Evolutionary conservation across 1,284 basidiomycete genomes (phyloP).

Genomic region (Ustilago curta): DNA sequence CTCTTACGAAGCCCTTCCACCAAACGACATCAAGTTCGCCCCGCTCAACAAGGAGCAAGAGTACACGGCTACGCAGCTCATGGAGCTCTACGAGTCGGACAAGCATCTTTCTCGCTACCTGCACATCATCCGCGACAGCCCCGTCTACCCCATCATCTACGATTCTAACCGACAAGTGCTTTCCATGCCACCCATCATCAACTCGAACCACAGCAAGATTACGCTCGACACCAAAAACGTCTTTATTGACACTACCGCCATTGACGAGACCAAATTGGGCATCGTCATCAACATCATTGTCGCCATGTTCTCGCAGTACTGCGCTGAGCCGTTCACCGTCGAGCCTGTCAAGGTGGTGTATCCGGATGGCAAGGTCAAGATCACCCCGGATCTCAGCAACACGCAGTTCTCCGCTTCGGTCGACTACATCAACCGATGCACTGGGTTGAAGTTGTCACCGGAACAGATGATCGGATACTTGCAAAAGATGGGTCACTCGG

Average conservation of each 20-base stretch:
- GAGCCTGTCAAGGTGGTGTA: conserved; percentile 66
- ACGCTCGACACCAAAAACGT: conserved; percentile 92
- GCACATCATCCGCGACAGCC: conserved; percentile 91
- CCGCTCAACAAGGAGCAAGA: conserved; percentile 83
- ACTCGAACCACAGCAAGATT: conserved; percentile 83
- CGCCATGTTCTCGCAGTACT: conserved; percentile 98
- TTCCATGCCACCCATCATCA: conserved; percentile 92
- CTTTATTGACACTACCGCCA: conserved; percentile 96
- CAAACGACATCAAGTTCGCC: conserved; percentile 88
- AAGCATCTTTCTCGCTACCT: conserved; percentile 90
- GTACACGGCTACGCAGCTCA: conserved; percentile 71
- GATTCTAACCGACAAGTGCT: conserved; percentile 86
- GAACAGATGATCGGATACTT: conserved; percentile 78
- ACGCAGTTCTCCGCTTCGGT: conserved; percentile 81
- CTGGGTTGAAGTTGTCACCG: conserved; percentile 80
- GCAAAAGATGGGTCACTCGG: conserved; percentile 76
- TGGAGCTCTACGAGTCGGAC: conserved; percentile 79
- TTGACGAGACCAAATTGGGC: conserved; percentile 95
- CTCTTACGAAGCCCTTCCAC: conserved; percentile 88
- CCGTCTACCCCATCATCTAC: conserved; percentile 98
- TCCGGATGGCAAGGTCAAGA: conserved; percentile 75
- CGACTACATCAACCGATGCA: conserved; percentile 95
- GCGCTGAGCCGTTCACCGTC: conserved; percentile 81
- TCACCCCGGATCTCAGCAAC: conserved; percentile 85
- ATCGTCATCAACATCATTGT: conserved; percentile 94